Base-by-base conservation (phyloP, 805 yeast species). In the Pichia cabralensis region DNA sequence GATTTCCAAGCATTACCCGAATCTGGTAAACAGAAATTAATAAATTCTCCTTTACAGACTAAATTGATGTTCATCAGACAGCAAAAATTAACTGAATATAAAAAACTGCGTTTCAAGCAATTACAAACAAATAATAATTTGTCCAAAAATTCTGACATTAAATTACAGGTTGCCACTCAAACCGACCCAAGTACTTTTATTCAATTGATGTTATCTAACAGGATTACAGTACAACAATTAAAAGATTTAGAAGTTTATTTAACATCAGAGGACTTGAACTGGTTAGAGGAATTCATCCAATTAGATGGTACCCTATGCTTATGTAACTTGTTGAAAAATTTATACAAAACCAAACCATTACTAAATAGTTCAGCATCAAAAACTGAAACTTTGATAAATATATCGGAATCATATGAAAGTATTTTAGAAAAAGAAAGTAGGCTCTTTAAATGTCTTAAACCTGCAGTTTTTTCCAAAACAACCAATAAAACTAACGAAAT, bases 51-150 rank as follows among this genome's bases (percentile, higher is more conserved):
- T 28, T 61, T 73, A 0, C 83, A 80, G 31, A 83, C 85, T 48
- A 89, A 89, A 58, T 86, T 96, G 95, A 76, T 83, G 79, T 67
- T 88, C 44, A 79, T 88, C 26, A 75, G 80, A 44, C 96, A 88
- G 55, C 95, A 86, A 54, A 75, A 80, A 17, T 67, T 83, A 30
- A 71, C 88, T 6, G 96, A 86, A 48, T 65, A 65, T 48, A 80
- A 79, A 48, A 74, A 79, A 44, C 49, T 48, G 35, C 45, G 53
- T 22, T 26, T 51, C 29, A 42, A 38, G 19, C 40, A 32, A 25
- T 14, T 18, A 16, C 40, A 36, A 8, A 35, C 22, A 2, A 21
- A 22, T 3, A 31, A 23, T 22, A 29, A 34, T 7, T 34, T 40
- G 17, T n/a, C 34, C n/a, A 26, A 35, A 20, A 13, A 31, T 20